phyloP scores from a whole-genome alignment of 78 protist species.

The Dictyostelium firmibasis region DNA sequence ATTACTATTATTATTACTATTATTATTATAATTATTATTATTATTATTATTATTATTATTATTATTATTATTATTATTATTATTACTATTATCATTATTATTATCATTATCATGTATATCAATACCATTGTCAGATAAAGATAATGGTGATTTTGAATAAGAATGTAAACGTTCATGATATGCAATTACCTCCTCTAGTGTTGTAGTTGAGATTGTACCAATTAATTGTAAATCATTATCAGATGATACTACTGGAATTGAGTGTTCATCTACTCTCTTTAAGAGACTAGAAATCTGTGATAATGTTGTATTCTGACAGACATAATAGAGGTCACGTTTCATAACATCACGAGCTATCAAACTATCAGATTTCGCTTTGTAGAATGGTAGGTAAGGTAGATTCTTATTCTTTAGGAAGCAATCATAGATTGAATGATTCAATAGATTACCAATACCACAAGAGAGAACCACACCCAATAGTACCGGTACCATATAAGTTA shows the following conservation, averaged over 20 bases:
- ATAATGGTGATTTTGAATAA: slow-evolving; percentile 31
- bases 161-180: slow-evolving; percentile 70
- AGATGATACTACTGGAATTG: slow-evolving; percentile 11
- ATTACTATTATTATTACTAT: not conserved
- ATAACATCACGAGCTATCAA: slow-evolving; percentile 41
- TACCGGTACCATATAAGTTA: slow-evolving; percentile 84
- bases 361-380: slow-evolving; percentile 14
- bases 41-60: not conserved
- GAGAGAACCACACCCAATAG: slow-evolving; percentile 78
- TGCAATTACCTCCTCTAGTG: slow-evolving; percentile 51
- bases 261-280: not conserved
- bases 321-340: slow-evolving; percentile 27
- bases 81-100: not conserved
- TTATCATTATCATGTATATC: not conserved
- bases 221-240: slow-evolving; percentile 21
- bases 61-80: not conserved
- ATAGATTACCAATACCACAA: slow-evolving; percentile 75
- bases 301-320: slow-evolving; percentile 34
- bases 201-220: slow-evolving; percentile 56
- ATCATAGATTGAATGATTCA: slow-evolving; percentile 61
- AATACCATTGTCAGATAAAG: not conserved
- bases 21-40: not conserved
- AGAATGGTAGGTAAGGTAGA: slow-evolving; percentile 64
- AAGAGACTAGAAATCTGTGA: not conserved
- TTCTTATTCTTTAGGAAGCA: slow-evolving; percentile 38